Conservation (phyloP, 2,329 filamentous ascomycete genomes). For the Ascochyta rabiei region DNA sequence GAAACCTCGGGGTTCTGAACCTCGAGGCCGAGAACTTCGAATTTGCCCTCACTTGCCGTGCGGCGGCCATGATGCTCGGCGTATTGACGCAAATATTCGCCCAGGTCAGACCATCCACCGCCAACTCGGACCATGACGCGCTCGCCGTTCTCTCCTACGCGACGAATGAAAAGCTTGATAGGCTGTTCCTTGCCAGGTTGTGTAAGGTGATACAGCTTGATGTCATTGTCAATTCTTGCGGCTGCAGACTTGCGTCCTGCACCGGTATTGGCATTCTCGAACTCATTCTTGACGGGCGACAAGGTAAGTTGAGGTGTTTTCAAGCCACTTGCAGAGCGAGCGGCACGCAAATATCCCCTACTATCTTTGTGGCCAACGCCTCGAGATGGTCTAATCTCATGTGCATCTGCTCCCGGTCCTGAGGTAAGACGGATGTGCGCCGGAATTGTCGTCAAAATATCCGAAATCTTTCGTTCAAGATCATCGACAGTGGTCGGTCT, state of each 20-base stretch:
- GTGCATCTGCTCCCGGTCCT: constrained; percentile 37
- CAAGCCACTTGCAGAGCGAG: constrained; percentile 40
- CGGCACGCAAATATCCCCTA: constrained; percentile 40
- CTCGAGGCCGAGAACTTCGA: constrained; percentile 61
- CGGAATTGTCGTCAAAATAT: constrained; percentile 78
- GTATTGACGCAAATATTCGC: constrained; percentile 93
- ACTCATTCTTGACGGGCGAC: constrained; percentile 45
- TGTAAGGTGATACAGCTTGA: constrained; percentile 90
- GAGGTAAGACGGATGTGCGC: constrained; percentile 75
- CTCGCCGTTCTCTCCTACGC: constrained; percentile 87
- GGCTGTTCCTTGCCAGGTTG: constrained; percentile 82
- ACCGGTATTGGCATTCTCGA: constrained; percentile 30
- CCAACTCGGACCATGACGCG: constrained; percentile 98
- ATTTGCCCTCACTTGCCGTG: constrained; percentile 60
- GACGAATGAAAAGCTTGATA: constrained; percentile 91
- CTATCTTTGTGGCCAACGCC: constrained; percentile 36
- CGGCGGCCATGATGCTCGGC: constrained; percentile 88
- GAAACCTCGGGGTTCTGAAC: constrained; percentile 35
- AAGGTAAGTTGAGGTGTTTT: constrained; percentile 47
- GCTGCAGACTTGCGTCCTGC: constrained; percentile 40
- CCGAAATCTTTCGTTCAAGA: constrained; percentile 78
- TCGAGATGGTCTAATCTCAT: constrained; percentile 38
- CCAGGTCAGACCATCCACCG: constrained; percentile 96
- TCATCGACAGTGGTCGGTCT: constrained; percentile 57
- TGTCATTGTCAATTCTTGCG: constrained; percentile 61